These are phyloP conservation scores for Diaporthe sp. DNA, from an alignment of 2,329 filamentous ascomycete species.

Conservation along the genomic window DNA sequence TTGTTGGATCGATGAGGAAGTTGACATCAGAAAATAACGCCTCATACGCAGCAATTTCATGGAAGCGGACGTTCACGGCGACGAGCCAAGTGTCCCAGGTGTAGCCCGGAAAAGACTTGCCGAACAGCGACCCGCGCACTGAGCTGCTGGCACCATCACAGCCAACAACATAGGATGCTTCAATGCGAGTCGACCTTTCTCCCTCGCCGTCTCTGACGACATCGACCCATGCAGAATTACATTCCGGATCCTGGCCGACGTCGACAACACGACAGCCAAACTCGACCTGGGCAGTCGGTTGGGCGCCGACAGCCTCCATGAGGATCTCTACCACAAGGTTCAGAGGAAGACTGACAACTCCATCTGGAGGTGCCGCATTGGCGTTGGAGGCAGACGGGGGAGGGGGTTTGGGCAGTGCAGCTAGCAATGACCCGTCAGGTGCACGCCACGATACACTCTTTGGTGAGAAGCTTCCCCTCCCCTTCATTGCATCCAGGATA, in stretches of 20 bases:
- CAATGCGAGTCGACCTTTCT: constrained; percentile 24
- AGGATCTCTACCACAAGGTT: constrained; percentile 54
- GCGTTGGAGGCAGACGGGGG: background rate
- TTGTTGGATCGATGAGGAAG: constrained; percentile 7
- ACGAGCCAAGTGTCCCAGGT: constrained; percentile 61
- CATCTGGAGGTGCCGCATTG: constrained; percentile 37
- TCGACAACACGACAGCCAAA: constrained; percentile 51
- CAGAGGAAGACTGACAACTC: constrained; percentile 54
- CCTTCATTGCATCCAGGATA: constrained; percentile 32
- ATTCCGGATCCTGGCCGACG: constrained; percentile 47
- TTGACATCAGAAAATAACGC: constrained; percentile 6
- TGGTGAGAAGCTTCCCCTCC: constrained; percentile 34
- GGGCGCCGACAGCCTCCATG: constrained; percentile 47
- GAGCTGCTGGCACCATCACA: constrained; percentile 55
- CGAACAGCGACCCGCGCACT: constrained; percentile 52
- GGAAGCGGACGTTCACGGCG: constrained; percentile 65
- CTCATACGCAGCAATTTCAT: constrained; percentile 61
- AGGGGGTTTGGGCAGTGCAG: constrained; percentile 26
- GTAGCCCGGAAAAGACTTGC: constrained; percentile 56
- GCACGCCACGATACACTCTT: constrained; percentile 37
- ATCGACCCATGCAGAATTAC: constrained; percentile 43
- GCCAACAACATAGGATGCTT: constrained; percentile 56
- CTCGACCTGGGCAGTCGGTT: constrained; percentile 47
- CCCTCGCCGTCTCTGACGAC: constrained; percentile 37
- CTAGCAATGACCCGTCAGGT: constrained; percentile 30